phyloP scores from a whole-genome alignment of 2,329 filamentous ascomycete species.

The Botrytis byssoidea region DNA sequence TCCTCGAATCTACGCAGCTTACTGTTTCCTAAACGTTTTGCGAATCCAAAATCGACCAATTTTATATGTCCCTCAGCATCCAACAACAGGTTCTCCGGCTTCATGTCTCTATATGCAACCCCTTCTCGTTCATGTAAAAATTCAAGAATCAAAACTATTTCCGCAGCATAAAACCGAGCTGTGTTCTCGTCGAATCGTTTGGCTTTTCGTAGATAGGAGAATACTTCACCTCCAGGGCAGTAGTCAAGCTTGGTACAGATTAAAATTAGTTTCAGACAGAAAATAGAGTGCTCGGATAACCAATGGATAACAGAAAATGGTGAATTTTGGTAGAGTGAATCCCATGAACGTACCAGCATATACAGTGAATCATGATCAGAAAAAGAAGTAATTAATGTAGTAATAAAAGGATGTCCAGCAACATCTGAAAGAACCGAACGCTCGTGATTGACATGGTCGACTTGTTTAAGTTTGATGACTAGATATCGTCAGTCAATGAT shows the following conservation, averaged over 20 bases:
- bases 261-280: background rate
- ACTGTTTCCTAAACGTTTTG: constrained; percentile 69
- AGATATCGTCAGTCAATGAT: constrained; percentile 19
- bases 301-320: background rate
- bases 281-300: background rate
- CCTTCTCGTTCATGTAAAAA: constrained; percentile 77
- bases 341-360: constrained; percentile 56
- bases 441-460: constrained; percentile 84
- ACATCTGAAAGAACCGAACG: constrained; percentile 74
- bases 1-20: constrained; percentile 28
- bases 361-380: constrained; percentile 77
- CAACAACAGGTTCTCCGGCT: constrained; percentile 80
- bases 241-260: constrained; percentile 61
- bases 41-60: constrained; percentile 82
- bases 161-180: constrained; percentile 78
- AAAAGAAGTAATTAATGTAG: constrained; percentile 74
- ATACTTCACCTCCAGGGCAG: constrained; percentile 79
- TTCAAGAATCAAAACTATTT: constrained; percentile 79
- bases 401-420: constrained; percentile 80
- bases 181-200: constrained; percentile 76
- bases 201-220: constrained; percentile 75
- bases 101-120: constrained; percentile 77
- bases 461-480: constrained; percentile 81
- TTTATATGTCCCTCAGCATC: constrained; percentile 78
- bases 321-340: constrained; percentile 22